A percentile compares a stretch with the other conserved stretches of the same genome.
Conservation (phyloP, 73 alveolate genomes). For the Tetrahymena borealis region DNA sequence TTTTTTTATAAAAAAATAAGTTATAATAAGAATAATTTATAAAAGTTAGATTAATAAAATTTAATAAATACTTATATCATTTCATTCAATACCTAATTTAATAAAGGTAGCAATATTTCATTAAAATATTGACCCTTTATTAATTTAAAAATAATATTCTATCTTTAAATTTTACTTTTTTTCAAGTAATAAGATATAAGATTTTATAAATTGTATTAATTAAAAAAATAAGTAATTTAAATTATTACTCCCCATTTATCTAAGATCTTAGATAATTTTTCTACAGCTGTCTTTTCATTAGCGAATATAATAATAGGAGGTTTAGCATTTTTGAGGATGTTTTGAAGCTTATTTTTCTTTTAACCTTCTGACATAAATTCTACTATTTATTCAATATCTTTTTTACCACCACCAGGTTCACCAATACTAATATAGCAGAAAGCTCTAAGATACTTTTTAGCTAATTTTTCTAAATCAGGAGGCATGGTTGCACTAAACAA, state of each 20-base stretch:
- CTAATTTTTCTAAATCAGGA: constrained; percentile 53
- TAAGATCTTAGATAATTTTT: constrained; percentile 19
- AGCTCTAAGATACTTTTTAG: constrained; percentile 46
- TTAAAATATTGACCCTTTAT: too few relatives aligned
- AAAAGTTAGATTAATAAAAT: too few relatives aligned
- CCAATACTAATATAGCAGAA: constrained; percentile 60
- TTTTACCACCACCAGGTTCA: constrained; percentile 72
- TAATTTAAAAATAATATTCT: too few relatives aligned
- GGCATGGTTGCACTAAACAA: constrained; percentile 75
- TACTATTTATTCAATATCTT: constrained; percentile 52
- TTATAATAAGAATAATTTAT: neutral
- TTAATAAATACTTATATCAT: too few relatives aligned
- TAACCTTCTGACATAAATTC: constrained; percentile 50
- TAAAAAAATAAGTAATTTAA: neutral
- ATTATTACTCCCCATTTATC: constrained; percentile 19
- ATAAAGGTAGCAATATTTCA: neutral
- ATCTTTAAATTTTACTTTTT: neutral
- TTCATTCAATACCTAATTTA: too few relatives aligned
- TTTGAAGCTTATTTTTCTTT: constrained; percentile 35
- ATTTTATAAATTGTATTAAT: neutral
- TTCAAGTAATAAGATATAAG: too few relatives aligned
- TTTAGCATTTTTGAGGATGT: constrained; percentile 23
- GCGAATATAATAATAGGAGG: constrained; percentile 40
- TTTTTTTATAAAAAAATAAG: neutral
- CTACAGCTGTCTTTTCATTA: constrained; percentile 39